A percentile compares a stretch with the other conserved stretches of the same genome.
These are phyloP conservation scores for Lichtheimia ornata DNA, from an alignment of 371 early-diverging fungal genomes.

Conservation along the genomic window DNA sequence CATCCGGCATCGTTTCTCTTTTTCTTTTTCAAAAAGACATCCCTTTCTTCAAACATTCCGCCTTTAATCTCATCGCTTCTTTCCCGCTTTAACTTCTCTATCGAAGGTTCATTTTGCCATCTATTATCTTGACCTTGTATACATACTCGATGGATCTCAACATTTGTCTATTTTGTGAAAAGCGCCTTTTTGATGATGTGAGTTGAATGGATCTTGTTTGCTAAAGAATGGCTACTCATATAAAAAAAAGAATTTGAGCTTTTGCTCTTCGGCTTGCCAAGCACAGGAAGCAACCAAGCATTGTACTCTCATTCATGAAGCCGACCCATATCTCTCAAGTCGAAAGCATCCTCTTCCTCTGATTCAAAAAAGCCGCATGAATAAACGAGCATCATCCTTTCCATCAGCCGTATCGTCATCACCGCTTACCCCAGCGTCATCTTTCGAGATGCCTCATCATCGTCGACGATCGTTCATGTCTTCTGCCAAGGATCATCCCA, in stretches of 20 bases:
- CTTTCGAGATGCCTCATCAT: slow-evolving; percentile 16
- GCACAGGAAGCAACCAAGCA: slow-evolving; percentile 16
- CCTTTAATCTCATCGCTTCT: background rate
- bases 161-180: slow-evolving; percentile 28
- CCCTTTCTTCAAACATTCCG: too few relatives aligned
- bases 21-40: background rate
- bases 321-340: background rate
- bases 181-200: slow-evolving; percentile 10
- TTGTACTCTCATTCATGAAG: background rate
- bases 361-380: slow-evolving; percentile 1
- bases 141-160: slow-evolving; percentile 21
- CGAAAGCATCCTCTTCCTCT: background rate
- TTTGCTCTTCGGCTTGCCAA: slow-evolving; percentile 15
- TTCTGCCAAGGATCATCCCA: slow-evolving; percentile 8
- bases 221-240: background rate
- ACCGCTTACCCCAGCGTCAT: background rate
- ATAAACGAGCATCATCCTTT: background rate
- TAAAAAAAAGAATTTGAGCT: slow-evolving; percentile 7
- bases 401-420: background rate
- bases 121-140: background rate
- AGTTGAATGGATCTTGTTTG: background rate
- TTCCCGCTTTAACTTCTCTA: background rate
- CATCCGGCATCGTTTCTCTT: background rate
- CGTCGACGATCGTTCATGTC: slow-evolving; percentile 21
- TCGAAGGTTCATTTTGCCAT: background rate